These are phyloP conservation scores for Nematocida parisii DNA, from an alignment of 371 early-diverging fungal species.

Conservation along the genomic window DNA sequence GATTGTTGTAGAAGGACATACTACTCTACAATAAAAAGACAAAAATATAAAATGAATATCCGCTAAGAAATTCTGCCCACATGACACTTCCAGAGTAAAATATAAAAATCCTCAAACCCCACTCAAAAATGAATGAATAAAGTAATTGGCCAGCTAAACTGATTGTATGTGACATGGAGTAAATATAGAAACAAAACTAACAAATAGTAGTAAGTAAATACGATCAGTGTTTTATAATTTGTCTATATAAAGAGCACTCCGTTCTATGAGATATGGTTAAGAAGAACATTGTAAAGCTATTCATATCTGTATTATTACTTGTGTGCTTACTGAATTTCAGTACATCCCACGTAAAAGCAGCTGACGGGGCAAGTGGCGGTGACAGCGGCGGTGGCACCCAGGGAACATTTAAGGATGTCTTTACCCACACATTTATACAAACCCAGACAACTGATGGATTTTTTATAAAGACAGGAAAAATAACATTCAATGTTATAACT, in stretches of 20 bases:
- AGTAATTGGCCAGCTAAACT: too few relatives aligned
- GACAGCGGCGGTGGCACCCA: background rate
- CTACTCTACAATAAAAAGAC: conserved; percentile 1
- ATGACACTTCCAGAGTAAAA: background rate
- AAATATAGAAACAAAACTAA: background rate
- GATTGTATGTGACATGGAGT: too few relatives aligned
- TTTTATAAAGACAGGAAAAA: background rate
- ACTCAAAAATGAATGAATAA: background rate
- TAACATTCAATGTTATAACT: background rate
- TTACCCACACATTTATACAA: background rate
- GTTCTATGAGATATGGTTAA: conserved; percentile 4
- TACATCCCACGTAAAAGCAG: background rate
- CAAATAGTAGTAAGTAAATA: background rate
- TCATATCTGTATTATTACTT: background rate
- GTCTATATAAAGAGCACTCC: conserved; percentile 1
- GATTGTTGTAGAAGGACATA: conserved; percentile 27
- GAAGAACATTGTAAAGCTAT: background rate
- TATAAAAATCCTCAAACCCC: background rate
- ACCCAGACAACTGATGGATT: background rate
- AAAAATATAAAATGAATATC: conserved; percentile 15
- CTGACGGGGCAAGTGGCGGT: background rate
- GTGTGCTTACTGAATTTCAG: background rate
- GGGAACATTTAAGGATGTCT: background rate
- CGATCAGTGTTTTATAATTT: conserved; percentile 9
- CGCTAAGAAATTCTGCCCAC: too few relatives aligned